These are phyloP conservation scores for Verticillium zaregamsianum DNA, from an alignment of 2,329 filamentous ascomycete genomes.

Conservation along the genomic window DNA sequence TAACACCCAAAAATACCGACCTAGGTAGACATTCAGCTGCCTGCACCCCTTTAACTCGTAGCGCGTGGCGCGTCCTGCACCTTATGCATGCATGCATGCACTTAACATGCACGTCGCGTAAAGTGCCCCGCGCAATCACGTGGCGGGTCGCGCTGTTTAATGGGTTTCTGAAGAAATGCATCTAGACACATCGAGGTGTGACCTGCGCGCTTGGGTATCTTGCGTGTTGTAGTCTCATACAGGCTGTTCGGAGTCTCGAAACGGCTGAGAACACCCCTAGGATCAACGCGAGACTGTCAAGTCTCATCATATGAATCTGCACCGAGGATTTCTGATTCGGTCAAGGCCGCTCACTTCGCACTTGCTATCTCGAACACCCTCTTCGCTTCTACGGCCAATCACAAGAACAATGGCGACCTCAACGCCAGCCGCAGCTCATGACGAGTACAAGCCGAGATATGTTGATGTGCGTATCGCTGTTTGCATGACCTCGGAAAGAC, in stretches of 20 bases:
- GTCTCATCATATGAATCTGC: background rate
- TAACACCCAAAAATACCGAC: no score
- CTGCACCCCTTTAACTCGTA: background rate
- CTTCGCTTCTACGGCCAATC: background rate
- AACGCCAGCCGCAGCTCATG: background rate
- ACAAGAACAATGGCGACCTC: background rate
- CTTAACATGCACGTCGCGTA: background rate
- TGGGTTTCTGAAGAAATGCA: background rate
- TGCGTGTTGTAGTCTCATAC: background rate
- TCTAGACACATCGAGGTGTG: background rate
- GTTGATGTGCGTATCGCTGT: slow-evolving; percentile 49
- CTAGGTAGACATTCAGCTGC: background rate
- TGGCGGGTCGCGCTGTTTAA: background rate
- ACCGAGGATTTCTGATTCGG: background rate
- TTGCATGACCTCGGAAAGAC: background rate
- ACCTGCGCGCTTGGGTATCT: background rate
- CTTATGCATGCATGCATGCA: slow-evolving; percentile 1
- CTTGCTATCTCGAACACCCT: background rate
- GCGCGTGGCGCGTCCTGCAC: background rate
- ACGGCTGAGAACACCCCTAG: background rate
- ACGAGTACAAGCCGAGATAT: slow-evolving; percentile 46
- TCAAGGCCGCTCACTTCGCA: background rate
- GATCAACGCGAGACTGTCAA: background rate
- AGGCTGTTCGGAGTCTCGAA: background rate
- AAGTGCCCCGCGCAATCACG: slow-evolving; percentile 1